A percentile compares a stretch with the other conserved stretches of the same genome.
Conservation (phyloP, 140 eudicot species). For the Anethum foeniculum region DNA sequence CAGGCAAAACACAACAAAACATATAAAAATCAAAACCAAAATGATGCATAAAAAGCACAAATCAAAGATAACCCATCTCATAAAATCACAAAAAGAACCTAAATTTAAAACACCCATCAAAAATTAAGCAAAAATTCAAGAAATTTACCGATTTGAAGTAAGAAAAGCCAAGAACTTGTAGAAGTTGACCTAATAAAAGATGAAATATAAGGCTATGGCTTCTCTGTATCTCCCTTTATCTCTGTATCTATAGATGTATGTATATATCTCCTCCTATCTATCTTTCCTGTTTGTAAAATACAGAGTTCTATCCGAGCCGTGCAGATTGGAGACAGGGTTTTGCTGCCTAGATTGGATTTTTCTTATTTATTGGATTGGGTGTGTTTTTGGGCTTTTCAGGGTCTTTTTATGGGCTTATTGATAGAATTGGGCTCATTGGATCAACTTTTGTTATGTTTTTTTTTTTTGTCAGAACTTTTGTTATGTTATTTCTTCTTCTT, state of each 20-base stretch:
- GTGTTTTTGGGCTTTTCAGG: not conserved
- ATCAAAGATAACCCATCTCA: not conserved
- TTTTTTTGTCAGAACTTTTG: not conserved
- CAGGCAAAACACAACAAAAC: not conserved
- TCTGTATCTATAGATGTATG: not conserved
- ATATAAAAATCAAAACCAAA: not conserved
- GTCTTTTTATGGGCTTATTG: not conserved
- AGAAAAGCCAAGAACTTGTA: not conserved
- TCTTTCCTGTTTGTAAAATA: not conserved
- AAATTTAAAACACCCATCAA: not conserved
- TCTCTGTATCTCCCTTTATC: not conserved
- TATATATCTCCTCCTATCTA: conserved; percentile 3
- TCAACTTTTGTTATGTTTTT: not conserved
- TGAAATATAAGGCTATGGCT: conserved; percentile 15
- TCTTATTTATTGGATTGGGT: not conserved
- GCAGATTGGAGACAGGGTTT: conserved; percentile 7
- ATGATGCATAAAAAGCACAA: conserved; percentile 3
- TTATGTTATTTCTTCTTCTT: too few species aligned
- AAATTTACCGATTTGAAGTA: not conserved
- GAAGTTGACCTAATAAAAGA: not conserved
- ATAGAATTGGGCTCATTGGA: conserved; percentile 1
- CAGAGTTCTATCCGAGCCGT: conserved; percentile 1
- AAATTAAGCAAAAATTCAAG: conserved; percentile 5
- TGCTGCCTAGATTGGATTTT: conserved; percentile 2
- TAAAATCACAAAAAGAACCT: not conserved